Evolutionary conservation across 2,329 filamentous ascomycete genomes (phyloP).

Genomic region (Bisporella sp.): DNA sequence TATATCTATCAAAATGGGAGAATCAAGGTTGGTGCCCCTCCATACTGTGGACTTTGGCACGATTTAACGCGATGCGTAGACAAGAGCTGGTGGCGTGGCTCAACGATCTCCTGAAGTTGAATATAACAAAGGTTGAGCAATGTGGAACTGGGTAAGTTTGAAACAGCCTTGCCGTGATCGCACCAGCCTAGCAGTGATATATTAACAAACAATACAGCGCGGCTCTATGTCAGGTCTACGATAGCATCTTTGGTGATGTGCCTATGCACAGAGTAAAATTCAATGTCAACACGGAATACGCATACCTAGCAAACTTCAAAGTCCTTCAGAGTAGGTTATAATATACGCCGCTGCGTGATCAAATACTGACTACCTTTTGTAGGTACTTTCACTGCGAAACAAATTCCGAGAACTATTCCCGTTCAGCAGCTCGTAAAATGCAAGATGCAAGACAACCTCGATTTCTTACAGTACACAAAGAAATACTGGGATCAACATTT

Average conservation of each 20-base stretch:
- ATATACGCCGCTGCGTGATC: slow-evolving; percentile 51
- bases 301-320: slow-evolving; percentile 98
- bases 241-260: slow-evolving; percentile 94
- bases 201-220: slow-evolving; percentile 50
- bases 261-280: slow-evolving; percentile 97
- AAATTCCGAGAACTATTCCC: slow-evolving; percentile 82
- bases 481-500: slow-evolving; percentile 97
- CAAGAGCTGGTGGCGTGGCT: slow-evolving; percentile 96
- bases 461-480: slow-evolving; percentile 97
- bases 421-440: slow-evolving; percentile 90
- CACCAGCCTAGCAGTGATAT: slow-evolving; percentile 5
- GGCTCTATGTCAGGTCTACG: slow-evolving; percentile 93
- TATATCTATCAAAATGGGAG: too few species aligned
- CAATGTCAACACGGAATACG: slow-evolving; percentile 95
- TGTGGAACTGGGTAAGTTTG: slow-evolving; percentile 84
- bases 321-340: slow-evolving; percentile 71
- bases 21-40: too few species aligned
- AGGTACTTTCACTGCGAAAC: slow-evolving; percentile 65
- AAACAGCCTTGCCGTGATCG: neutral
- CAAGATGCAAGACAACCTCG: slow-evolving; percentile 99
- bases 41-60: too few species aligned
- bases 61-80: slow-evolving; percentile 39
- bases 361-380: too few species aligned
- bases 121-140: slow-evolving; percentile 98
- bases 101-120: slow-evolving; percentile 95